Percentiles rank a stretch among this genome's conserved stretches.
Conservation (phyloP, 345 rosid species). For the Abelmoschus esculentus region DNA sequence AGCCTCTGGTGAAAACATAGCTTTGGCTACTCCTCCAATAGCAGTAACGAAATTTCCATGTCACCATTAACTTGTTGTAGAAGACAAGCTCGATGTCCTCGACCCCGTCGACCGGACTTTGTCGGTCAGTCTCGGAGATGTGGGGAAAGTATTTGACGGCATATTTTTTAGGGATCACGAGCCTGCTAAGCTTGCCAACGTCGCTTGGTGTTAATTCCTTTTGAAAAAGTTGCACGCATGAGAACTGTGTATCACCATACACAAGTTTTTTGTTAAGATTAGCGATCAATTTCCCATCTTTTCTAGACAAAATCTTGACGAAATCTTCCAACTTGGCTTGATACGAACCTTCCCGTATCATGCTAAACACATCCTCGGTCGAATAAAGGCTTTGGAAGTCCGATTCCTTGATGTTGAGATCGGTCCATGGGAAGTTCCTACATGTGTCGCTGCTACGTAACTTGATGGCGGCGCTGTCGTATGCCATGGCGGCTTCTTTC, state of each 20-base stretch:
- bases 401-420: slow-evolving; percentile 35
- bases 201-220: slow-evolving; percentile 83
- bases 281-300: background rate
- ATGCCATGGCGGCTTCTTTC: slow-evolving; percentile 56
- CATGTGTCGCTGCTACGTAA: slow-evolving; percentile 40
- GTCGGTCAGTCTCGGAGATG: slow-evolving; percentile 16
- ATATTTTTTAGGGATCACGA: slow-evolving; percentile 72
- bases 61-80: slow-evolving; percentile 30
- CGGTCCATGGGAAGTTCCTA: slow-evolving; percentile 53
- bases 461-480: slow-evolving; percentile 55
- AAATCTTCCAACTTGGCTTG: slow-evolving; percentile 40
- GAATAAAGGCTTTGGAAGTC: slow-evolving; percentile 32
- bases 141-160: slow-evolving; percentile 51
- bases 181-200: slow-evolving; percentile 77
- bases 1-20: slow-evolving; percentile 46
- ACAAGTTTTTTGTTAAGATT: slow-evolving; percentile 13
- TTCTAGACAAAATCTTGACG: slow-evolving; percentile 19
- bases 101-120: background rate
- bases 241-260: slow-evolving; percentile 14
- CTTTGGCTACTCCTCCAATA: slow-evolving; percentile 50
- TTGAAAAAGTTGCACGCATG: slow-evolving; percentile 42
- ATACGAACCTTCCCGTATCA: slow-evolving; percentile 66
- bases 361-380: slow-evolving; percentile 38
- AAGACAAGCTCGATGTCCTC: slow-evolving; percentile 34
- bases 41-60: slow-evolving; percentile 45